Conservation (phyloP, 2,329 filamentous ascomycete species). For the Domatiomyces globalis region DNA sequence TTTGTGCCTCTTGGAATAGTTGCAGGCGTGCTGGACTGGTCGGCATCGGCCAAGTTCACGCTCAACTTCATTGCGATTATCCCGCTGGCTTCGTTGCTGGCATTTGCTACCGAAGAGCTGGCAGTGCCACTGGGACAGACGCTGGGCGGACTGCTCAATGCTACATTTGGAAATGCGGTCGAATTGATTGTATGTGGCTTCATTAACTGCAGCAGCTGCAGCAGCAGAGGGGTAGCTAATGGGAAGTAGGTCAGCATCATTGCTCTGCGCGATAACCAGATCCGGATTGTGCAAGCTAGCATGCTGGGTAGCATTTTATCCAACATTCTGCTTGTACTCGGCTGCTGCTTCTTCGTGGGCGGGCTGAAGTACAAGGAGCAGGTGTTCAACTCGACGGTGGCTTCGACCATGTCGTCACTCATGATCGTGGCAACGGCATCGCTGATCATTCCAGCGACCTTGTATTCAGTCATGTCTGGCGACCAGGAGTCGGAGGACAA, state of each 20-base stretch:
- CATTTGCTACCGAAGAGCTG: conserved; percentile 51
- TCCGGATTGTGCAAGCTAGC: conserved; percentile 87
- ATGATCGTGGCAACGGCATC: conserved; percentile 66
- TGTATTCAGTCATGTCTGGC: conserved; percentile 50
- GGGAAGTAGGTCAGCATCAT: conserved; percentile 68
- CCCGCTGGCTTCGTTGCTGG: conserved; percentile 46
- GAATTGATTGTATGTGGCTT: conserved; percentile 54
- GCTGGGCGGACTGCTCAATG: conserved; percentile 49
- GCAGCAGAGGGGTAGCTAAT: conserved; percentile 51
- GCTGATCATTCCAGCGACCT: conserved; percentile 62
- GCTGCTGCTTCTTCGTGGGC: conserved; percentile 66
- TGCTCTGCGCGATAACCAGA: conserved; percentile 59
- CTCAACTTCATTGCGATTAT: conserved; percentile 53
- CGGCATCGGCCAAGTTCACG: conserved; percentile 44
- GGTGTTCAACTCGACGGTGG: conserved; percentile 37
- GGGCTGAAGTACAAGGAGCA: conserved; percentile 59
- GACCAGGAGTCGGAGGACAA: conserved; percentile 32
- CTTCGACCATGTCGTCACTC: conserved; percentile 46
- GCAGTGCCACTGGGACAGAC: conserved; percentile 48
- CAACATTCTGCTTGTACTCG: conserved; percentile 76
- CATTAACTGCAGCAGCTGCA: conserved; percentile 65
- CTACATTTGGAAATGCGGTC: conserved; percentile 53
- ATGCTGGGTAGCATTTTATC: conserved; percentile 95
- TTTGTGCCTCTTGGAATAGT: conserved; percentile 53
- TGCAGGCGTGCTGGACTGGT: conserved; percentile 45